A percentile compares a stretch with the other conserved stretches of the same genome.
These are phyloP conservation scores for Fraxinus baroniana DNA, from an alignment of 305 asterid genomes.

Conservation along the genomic window DNA sequence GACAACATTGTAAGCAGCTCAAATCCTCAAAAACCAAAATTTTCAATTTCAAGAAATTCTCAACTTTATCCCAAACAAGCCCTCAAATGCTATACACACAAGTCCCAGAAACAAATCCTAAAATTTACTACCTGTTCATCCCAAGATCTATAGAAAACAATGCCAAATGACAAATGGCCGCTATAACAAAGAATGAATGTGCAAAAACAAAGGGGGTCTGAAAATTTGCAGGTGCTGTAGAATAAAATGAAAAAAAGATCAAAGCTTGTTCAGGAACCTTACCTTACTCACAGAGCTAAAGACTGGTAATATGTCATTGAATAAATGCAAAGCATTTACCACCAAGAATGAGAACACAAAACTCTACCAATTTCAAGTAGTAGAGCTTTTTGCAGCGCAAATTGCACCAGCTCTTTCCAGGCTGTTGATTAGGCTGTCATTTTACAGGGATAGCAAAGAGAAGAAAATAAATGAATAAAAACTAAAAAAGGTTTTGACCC, in stretches of 20 bases:
- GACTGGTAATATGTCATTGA: constrained; percentile 23
- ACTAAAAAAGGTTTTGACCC: constrained; percentile 38
- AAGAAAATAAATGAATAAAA: constrained; percentile 21
- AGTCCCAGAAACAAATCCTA: background rate
- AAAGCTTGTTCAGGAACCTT: constrained; percentile 35
- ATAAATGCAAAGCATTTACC: constrained; percentile 35
- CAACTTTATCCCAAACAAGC: constrained; percentile 11
- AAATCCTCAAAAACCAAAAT: constrained; percentile 18
- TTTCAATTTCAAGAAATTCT: background rate
- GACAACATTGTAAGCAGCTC: constrained; percentile 19
- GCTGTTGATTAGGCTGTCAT: constrained; percentile 97
- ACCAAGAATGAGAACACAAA: constrained; percentile 34
- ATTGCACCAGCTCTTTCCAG: constrained; percentile 87
- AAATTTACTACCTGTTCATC: constrained; percentile 15
- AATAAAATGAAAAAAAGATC: constrained; percentile 23
- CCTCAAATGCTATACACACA: constrained; percentile 10
- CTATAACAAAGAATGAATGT: constrained; percentile 9
- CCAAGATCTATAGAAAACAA: constrained; percentile 50
- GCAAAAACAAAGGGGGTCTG: background rate
- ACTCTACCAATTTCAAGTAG: constrained; percentile 26
- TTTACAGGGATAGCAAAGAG: constrained; percentile 43
- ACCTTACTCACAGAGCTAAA: constrained; percentile 40
- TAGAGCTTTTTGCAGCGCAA: constrained; percentile 45
- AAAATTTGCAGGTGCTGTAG: constrained; percentile 24
- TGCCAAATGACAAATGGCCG: background rate